Percentiles rank a stretch among this genome's conserved stretches.
Evolutionary conservation across 1,139 yeast genomes (phyloP).

Genomic region (Nakaseomyces bracarensis): DNA sequence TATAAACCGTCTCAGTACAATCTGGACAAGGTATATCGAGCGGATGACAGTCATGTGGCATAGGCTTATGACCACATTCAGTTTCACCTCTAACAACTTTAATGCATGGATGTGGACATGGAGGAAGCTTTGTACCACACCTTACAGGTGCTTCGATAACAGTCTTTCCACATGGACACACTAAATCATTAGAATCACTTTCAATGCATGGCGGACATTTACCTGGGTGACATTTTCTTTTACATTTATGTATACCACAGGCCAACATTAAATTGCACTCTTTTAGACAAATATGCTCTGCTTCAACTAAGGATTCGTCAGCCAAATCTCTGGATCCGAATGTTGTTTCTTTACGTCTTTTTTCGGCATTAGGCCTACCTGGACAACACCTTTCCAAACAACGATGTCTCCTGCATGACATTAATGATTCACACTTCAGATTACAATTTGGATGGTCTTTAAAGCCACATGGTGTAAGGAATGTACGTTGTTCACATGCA

Average conservation of each 20-base stretch:
- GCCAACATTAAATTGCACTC: slow-evolving; percentile 57
- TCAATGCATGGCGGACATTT: slow-evolving; percentile 80
- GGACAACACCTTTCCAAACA: slow-evolving; percentile 66
- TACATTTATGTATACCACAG: slow-evolving; percentile 71
- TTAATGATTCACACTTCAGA: slow-evolving; percentile 67
- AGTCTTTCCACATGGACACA: slow-evolving; percentile 81
- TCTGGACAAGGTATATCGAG: slow-evolving; percentile 60
- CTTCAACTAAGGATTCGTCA: slow-evolving; percentile 58
- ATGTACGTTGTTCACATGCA: slow-evolving; percentile 36
- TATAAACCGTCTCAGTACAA: slow-evolving; percentile 61
- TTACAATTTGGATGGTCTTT: slow-evolving; percentile 53
- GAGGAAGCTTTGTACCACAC: slow-evolving; percentile 69
- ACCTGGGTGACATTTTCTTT: slow-evolving; percentile 73
- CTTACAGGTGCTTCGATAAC: slow-evolving; percentile 77
- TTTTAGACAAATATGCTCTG: slow-evolving; percentile 67
- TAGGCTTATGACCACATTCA: slow-evolving; percentile 68
- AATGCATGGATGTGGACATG: slow-evolving; percentile 62
- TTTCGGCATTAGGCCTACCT: slow-evolving; percentile 54
- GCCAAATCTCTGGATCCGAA: slow-evolving; percentile 34
- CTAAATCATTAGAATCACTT: slow-evolving; percentile 70
- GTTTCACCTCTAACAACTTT: slow-evolving; percentile 37
- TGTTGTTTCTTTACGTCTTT: slow-evolving; percentile 42
- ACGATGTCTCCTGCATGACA: slow-evolving; percentile 75
- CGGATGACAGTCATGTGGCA: slow-evolving; percentile 69
- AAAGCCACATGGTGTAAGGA: slow-evolving; percentile 56